Conservation (phyloP, 2,329 filamentous ascomycete species). For the Trichoderma polysporum region DNA sequence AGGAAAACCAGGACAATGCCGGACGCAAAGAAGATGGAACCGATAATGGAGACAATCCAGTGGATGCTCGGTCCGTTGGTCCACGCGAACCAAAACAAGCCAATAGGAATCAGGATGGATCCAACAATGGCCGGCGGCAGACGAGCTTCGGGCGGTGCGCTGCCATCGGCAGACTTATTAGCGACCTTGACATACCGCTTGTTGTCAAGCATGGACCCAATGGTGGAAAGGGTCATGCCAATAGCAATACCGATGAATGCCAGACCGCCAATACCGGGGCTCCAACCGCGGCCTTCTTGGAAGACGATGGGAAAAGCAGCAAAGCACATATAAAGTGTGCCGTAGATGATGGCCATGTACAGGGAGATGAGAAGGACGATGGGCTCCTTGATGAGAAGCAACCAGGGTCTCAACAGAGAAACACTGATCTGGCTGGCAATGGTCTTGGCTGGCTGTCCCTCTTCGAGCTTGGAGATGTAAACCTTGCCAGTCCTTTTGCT, state of each 20-base stretch:
- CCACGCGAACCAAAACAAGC: slow-evolving; percentile 68
- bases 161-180: slow-evolving; percentile 50
- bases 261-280: slow-evolving; percentile 56
- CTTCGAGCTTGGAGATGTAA: slow-evolving; percentile 52
- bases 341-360: slow-evolving; percentile 62
- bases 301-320: slow-evolving; percentile 62
- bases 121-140: slow-evolving; percentile 61
- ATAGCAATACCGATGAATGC: slow-evolving; percentile 64
- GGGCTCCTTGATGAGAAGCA: slow-evolving; percentile 64
- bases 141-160: slow-evolving; percentile 62
- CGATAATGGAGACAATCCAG: slow-evolving; percentile 53
- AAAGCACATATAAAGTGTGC: slow-evolving; percentile 56
- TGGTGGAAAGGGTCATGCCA: slow-evolving; percentile 59
- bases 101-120: slow-evolving; percentile 56
- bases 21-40: slow-evolving; percentile 50
- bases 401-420: slow-evolving; percentile 62
- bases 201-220: slow-evolving; percentile 54
- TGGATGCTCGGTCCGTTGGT: slow-evolving; percentile 56
- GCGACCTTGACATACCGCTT: slow-evolving; percentile 49
- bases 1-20: slow-evolving; percentile 65
- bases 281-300: slow-evolving; percentile 57
- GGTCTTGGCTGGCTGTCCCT: slow-evolving; percentile 42
- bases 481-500: slow-evolving; percentile 53
- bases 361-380: slow-evolving; percentile 63
- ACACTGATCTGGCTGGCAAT: slow-evolving; percentile 53